Evolutionary conservation across 2,329 filamentous ascomycete genomes (phyloP), one percentile per base, ranked within the genome.

Genomic region (Zelopaecilomyces penicillatus): DNA sequence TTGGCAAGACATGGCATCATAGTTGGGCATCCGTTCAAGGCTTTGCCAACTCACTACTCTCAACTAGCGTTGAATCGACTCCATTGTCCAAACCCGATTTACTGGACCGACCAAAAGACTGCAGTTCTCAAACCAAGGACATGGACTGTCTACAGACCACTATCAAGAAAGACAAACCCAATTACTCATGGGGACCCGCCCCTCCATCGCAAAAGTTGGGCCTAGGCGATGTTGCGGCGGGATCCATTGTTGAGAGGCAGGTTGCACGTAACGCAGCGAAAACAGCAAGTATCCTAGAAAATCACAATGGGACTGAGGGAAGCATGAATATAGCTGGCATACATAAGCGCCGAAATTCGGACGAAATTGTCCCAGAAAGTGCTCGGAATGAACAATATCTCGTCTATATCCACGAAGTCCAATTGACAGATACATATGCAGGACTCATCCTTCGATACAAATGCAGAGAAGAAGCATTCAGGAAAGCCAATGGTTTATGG

Each of bases 401-500:
- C 50, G 90, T 91, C 12, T 98, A 97, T 63, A 73, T 97, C 42
- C 93, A 98, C 65, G 82, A 85, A 56, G 87, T 97, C 12, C 77
- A 83, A 54, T 78, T 83, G 10, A 78, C 78, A 37, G 93, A 98
- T 65, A 97, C 89, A 2, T 82, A 97, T 54, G 89, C 90, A 1
- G 91, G 93, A 3, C 82, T 98, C 41, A 85, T 93, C 42, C 82
- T 98, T 52, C 86, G 83, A 55, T 98, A 94, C 65, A 84, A 87
- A 55, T 97, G 91, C 62, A 80, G 86, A 50, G 82, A 89, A 45
- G 84, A 90, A 39, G 76, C 85, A 2, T 82, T 98, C 52, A 78
- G 87, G 47, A 93, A 87, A 61, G 82, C 88, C 34, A 98, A 98
- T 61, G 81, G 93, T 8, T 81, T 98, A 57, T 98, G 93, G 93